Base-by-base conservation (phyloP, 2,329 filamentous ascomycete genomes). In the Penicillium paneum region DNA sequence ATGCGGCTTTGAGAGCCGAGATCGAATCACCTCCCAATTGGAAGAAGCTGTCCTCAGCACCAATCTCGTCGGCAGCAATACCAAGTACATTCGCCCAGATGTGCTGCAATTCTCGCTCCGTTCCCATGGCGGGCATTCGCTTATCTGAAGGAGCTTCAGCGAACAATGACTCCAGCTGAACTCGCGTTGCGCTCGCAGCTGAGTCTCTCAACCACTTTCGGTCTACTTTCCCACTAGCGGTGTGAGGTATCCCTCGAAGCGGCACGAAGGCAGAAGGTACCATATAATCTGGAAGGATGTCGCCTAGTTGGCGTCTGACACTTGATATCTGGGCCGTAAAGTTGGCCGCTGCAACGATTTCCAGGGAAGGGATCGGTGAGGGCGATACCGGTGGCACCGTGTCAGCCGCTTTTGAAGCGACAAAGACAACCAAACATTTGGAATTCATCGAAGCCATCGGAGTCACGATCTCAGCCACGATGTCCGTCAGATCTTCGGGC, bases 261-360 rank as follows among this genome's bases (percentile, higher is more conserved):
- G 49, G 55, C 2, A 60, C 29, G 12, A 51, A 48, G 1, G 28
- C 32, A 7, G 19, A 24, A 2, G 58, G 58, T 24, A 60, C 12
- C 58, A 60, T 60, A 46, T 55, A 58, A 5, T 47, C 42, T n/a
- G 57, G 57, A 5, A 59, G 38, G 7, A 28, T 10, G 26, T 54
- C 34, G 19, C 38, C 11, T 7, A 59, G 39, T 11, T 45, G 34
- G 15, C 21, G 31, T 28, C 28, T 36, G 15, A 26, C 13, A n/a
- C 8, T 26, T n/a, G 21, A 26, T 11, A 41, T n/a, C 15, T 26
- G 39, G 39, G 39, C 21, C 8, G 39, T 15, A n/a, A 41, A 41
- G 21, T 26, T 26, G 13, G 39, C 5, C 21, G 39, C 4, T 13
- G 21, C 13, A n/a, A n/a, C 39, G n/a, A 41, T 41, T n/a, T 41